phyloP scores from a whole-genome alignment of 768 basidiomycete species.

The Trametes cinnabarina region DNA sequence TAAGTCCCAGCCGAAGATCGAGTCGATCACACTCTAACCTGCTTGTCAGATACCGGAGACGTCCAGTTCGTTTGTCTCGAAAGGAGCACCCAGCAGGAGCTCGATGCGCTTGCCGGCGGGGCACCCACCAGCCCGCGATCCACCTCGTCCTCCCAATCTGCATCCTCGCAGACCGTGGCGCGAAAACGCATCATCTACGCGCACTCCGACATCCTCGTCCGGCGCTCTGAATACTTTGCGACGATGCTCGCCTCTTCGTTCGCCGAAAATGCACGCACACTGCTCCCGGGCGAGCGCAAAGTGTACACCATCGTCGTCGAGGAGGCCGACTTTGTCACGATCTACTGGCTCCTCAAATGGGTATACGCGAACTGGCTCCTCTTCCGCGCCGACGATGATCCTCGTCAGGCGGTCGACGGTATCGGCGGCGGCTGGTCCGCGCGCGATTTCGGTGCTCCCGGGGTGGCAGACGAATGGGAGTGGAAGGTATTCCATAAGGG shows the following conservation, averaged over 20 bases:
- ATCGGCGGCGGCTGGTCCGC: conserved; percentile 66
- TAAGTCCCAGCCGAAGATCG: conserved; percentile 30
- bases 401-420: conserved; percentile 63
- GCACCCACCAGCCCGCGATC: conserved; percentile 35
- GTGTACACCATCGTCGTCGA: conserved; percentile 68
- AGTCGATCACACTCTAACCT: not conserved
- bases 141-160: conserved; percentile 41
- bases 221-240: conserved; percentile 76
- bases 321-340: conserved; percentile 74
- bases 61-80: conserved; percentile 76
- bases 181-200: conserved; percentile 76
- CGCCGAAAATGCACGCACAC: conserved; percentile 45
- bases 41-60: conserved; percentile 63
- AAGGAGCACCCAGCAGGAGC: conserved; percentile 34
- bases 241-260: conserved; percentile 74
- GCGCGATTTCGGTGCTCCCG: conserved; percentile 47
- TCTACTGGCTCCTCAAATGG: conserved; percentile 77
- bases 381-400: conserved; percentile 70
- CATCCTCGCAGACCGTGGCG: conserved; percentile 46
- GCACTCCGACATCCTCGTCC: conserved; percentile 71
- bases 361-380: conserved; percentile 74
- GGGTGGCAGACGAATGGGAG: conserved; percentile 57
- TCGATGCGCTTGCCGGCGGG: conserved; percentile 28
- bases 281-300: conserved; percentile 48
- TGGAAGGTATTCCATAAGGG: conserved; percentile 61